Base-by-base conservation (phyloP, 352 stramenopile genomes). In the Phytophthora ohioensis region DNA sequence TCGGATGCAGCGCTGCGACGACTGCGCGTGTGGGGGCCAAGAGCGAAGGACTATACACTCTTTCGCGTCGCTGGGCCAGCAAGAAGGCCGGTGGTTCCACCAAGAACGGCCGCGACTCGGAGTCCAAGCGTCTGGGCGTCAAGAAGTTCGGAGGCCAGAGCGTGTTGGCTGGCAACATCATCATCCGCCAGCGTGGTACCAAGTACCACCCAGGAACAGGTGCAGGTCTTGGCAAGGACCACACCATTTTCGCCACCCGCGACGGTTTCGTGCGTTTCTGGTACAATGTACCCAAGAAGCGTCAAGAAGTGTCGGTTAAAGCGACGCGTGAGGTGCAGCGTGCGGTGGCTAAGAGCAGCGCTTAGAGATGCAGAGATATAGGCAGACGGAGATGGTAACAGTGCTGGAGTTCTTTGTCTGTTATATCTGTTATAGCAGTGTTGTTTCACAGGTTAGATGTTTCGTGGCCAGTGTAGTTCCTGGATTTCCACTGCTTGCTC, bases 91-190 rank as follows among this genome's bases (percentile, higher is more conserved):
- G 96, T 35, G 97, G 97, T 43, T 99, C 94, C 5, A 97, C 93
- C n/a, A 98, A 97, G 74, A 99, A 99, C 80, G 97, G 97, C 21
- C 87, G 97, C 56, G 97, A 99, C 78, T 99, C 96, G 13, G 85
- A 96, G 70, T 98, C 97, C 42, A 97, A 98, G 81, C 91, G 97
- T 55, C 85, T 99, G 45, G 97, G 97, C 60, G 90, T 99, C 68
- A 99, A 99, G 82, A 97, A 99, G 56, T 99, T 97, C 75, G 95
- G 51, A 21, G 93, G 93, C 17, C 68, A 97, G 70, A 73, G 77
- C 31, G 97, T 98, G 39, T 82, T 97, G 31, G 76, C 95, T 49
- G 97, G 97, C 66, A 98, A 98, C 69, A 99, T 99, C 75, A 98
- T 99, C 65, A 96, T 99, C 45, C 87, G 97, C 54, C 98, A 99